Evolutionary conservation across 768 basidiomycete genomes (phyloP).

Genomic region (Boletales sp.): DNA sequence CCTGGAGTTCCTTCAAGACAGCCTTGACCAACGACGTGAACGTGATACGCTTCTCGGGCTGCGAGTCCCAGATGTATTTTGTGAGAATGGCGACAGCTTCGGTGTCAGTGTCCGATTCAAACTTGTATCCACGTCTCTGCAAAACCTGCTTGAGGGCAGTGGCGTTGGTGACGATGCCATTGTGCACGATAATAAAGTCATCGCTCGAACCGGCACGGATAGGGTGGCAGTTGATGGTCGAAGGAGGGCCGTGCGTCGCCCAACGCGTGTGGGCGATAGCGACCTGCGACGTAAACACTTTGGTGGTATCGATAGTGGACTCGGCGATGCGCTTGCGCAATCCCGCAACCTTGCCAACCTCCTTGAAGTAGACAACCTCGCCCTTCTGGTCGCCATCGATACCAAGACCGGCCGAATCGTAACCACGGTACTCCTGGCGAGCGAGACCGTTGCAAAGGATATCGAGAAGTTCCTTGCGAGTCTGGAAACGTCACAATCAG

Average conservation of each 20-base stretch:
- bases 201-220: conserved; percentile 74
- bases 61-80: conserved; percentile 96
- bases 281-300: conserved; percentile 80
- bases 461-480: conserved; percentile 88
- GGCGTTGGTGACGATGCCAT: conserved; percentile 97
- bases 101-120: conserved; percentile 95
- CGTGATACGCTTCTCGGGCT: conserved; percentile 76
- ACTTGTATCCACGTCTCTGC: conserved; percentile 92
- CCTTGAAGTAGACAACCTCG: conserved; percentile 84
- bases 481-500: conserved; percentile 40
- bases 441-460: conserved; percentile 87
- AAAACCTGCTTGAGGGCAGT: conserved; percentile 86
- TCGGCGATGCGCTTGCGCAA: conserved; percentile 85
- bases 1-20: conserved; percentile 95
- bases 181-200: conserved; percentile 95
- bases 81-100: conserved; percentile 95
- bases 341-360: conserved; percentile 95
- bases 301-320: conserved; percentile 67
- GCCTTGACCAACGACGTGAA: conserved; percentile 94
- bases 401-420: conserved; percentile 90
- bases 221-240: conserved; percentile 90
- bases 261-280: conserved; percentile 99
- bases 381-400: conserved; percentile 89
- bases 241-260: conserved; percentile 96
- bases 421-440: conserved; percentile 96